Evolutionary conservation across 768 basidiomycete species (phyloP), one percentile per base, ranked within the genome.

Genomic region (Tulasnella sp.): DNA sequence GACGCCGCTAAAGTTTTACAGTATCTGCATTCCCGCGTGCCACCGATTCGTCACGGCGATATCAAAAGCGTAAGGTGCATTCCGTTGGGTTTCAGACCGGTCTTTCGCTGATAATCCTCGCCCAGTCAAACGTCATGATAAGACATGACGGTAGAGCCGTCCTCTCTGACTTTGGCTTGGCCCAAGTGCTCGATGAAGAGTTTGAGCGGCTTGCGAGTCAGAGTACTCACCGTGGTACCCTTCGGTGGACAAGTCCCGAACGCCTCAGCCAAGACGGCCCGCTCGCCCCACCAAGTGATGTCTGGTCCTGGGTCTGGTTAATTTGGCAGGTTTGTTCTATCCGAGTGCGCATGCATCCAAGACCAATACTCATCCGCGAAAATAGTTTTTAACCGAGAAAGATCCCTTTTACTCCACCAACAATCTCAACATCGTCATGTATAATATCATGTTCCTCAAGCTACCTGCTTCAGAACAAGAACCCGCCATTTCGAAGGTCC

Each of bases 41-140:
- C 70, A n/a, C 70, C 70, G 18, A 72, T 72, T 72, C 42, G 70
- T 18, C 70, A 72, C 20, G 70, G 70, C 26, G 70, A 72, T 13
- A 42, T 72, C 70, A 72, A 72, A 15, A 26, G 37, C 70, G 70
- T 72, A 39, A 39, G 70, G 40, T 37, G 20, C 26, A 13, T 2
- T 11, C n/a, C 7, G 18, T 20, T 2, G 3, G 48, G 23, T 4
- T 23, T 23, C 48, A 23, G 16, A 51, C 13, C 15, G 5, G 42
- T 23, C 48, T 51, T 20, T 20, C 0, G 20, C 48, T 51, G 20
- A 51, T 5, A 3, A 5, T 18, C 5, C 5, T 51, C 48, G 23
- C 9, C 29, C 26, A 67, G 61, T 67, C 61, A 26, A 67, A 67
- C 32, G 61, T 67, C 23, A 13, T 67, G 61, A 67, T 67, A 9